Percentiles rank a stretch among this genome's conserved stretches.
phyloP scores from a whole-genome alignment of 163 green algal genomes.

The Prototheca stagnorum region DNA sequence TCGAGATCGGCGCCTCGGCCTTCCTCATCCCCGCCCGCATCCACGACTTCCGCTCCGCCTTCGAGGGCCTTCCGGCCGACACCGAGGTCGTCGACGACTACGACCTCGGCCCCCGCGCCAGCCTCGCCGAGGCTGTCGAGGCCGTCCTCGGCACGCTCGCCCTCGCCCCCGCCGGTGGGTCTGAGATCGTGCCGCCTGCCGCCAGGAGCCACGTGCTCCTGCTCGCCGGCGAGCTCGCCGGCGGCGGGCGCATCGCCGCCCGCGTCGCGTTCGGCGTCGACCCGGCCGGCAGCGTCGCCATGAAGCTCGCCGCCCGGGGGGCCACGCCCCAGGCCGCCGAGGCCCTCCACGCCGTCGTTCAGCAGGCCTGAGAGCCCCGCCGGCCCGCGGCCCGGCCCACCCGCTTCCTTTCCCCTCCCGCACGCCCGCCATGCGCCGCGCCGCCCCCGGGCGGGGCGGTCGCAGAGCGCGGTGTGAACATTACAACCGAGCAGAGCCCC shows the following conservation, averaged over 20 bases:
- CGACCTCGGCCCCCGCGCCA: constrained; percentile 63
- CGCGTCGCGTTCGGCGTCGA: constrained; percentile 90
- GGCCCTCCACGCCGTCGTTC: constrained; percentile 86
- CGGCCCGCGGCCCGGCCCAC: no score
- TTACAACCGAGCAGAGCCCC: no score
- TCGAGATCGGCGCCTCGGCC: constrained; percentile 57
- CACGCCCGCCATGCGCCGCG: no score
- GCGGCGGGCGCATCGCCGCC: constrained; percentile 13
- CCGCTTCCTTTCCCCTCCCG: no score
- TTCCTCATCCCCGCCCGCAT: constrained; percentile 60
- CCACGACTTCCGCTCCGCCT: constrained; percentile 66
- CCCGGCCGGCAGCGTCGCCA: constrained; percentile 65
- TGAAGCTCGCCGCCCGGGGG: constrained; percentile 84
- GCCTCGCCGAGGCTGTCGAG: constrained; percentile 80
- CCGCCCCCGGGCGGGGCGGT: no score
- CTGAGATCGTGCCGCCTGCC: constrained; percentile 80
- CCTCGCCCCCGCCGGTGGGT: constrained; percentile 71
- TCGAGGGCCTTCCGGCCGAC: constrained; percentile 66
- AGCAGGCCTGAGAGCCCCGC: constrained; percentile 56
- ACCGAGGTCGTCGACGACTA: constrained; percentile 85
- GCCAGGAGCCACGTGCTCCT: constrained; percentile 82
- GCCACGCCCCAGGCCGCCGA: constrained; percentile 49
- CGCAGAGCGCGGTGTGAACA: no score
- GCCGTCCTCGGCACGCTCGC: constrained; percentile 75
- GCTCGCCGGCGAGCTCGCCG: constrained; percentile 46